These are phyloP conservation scores for Capronia epimyces DNA, from an alignment of 2,329 filamentous ascomycete species.

Conservation along the genomic window DNA sequence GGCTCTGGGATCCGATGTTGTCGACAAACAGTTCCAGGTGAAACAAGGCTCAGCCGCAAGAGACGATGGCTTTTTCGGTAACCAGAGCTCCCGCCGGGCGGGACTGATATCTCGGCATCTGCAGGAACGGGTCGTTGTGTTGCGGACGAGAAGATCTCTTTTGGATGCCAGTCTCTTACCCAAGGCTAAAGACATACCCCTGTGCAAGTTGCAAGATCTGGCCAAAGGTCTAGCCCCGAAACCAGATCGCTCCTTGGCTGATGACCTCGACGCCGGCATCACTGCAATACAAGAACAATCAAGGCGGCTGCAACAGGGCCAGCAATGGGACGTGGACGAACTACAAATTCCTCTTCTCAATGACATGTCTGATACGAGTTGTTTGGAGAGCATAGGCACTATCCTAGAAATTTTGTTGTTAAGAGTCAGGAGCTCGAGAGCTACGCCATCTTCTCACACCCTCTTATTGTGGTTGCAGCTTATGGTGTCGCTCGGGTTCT, in stretches of 20 bases:
- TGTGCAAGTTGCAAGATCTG: not conserved
- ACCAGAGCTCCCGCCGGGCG: conserved; percentile 55
- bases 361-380: conserved; percentile 11
- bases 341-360: conserved; percentile 1
- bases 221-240: not conserved
- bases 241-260: not conserved
- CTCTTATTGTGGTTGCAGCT: conserved; percentile 70
- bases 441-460: conserved; percentile 44
- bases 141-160: conserved; percentile 15
- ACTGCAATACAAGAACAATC: conserved; percentile 35
- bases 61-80: conserved; percentile 50
- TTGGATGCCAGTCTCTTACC: conserved; percentile 11
- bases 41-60: conserved; percentile 15
- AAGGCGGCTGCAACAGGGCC: conserved; percentile 32
- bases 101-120: conserved; percentile 69
- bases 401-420: conserved; percentile 20
- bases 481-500: conserved; percentile 45
- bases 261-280: conserved; percentile 31
- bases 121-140: conserved; percentile 26
- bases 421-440: conserved; percentile 5
- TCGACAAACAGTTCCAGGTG: conserved; percentile 50
- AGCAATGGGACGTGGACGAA: conserved; percentile 25
- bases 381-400: conserved; percentile 13
- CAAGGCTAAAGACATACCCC: not conserved
- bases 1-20: conserved; percentile 60